Conservation (phyloP, 75 land plant species). For the Pinus tabuliformis region DNA sequence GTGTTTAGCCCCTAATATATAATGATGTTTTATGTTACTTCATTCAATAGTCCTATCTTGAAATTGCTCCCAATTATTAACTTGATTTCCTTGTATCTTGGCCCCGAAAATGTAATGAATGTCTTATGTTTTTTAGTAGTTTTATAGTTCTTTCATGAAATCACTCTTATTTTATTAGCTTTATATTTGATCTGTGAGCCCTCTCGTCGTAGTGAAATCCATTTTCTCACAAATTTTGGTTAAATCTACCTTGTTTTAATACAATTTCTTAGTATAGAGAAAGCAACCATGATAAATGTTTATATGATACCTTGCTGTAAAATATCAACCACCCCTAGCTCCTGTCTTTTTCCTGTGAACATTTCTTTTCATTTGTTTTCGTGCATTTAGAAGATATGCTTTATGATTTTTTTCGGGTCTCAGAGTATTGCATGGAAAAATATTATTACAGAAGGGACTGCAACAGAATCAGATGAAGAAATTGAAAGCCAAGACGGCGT, state of each 20-base stretch:
- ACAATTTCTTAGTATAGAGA: too few species aligned
- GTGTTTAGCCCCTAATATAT: not conserved
- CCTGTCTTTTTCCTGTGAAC: not conserved
- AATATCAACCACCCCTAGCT: not conserved
- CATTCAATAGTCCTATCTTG: not conserved
- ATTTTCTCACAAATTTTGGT: too few species aligned
- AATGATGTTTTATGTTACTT: not conserved
- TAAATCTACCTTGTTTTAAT: too few species aligned
- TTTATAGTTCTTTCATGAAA: too few species aligned
- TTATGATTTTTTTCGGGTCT: not conserved
- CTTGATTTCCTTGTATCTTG: too few species aligned
- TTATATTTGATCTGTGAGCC: too few species aligned
- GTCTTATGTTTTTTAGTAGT: too few species aligned
- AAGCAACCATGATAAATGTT: not conserved
- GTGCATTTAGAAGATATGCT: not conserved
- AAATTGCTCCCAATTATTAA: not conserved
- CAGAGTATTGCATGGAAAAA: constrained; percentile 40
- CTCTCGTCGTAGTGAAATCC: too few species aligned
- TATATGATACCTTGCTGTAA: not conserved
- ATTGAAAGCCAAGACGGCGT: constrained; percentile 69
- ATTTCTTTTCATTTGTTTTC: constrained; percentile 2
- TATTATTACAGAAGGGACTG: constrained; percentile 77
- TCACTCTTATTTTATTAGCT: too few species aligned
- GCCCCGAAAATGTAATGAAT: too few species aligned
- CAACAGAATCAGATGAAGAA: constrained; percentile 83